Evolutionary conservation across 768 basidiomycete species (phyloP).

Genomic region (Ephemerocybe angulata): DNA sequence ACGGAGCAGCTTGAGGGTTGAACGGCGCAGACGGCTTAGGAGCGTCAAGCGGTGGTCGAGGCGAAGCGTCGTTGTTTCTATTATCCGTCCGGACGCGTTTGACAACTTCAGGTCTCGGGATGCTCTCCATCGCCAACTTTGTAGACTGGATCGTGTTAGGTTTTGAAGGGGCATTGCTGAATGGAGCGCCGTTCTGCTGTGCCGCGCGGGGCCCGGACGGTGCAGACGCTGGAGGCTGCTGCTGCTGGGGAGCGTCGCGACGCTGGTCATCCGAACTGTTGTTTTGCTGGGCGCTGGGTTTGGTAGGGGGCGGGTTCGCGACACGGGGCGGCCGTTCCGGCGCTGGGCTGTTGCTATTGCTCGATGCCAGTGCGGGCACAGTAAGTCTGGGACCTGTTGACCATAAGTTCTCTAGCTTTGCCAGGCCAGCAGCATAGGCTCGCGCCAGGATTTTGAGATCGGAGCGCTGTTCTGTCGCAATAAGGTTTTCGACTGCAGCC

Average conservation of each 20-base stretch:
- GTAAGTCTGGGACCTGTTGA: slow-evolving; percentile 23
- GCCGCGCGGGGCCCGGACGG: slow-evolving; percentile 57
- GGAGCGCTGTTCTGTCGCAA: slow-evolving; percentile 76
- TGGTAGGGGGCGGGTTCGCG: slow-evolving; percentile 26
- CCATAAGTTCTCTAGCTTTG: slow-evolving; percentile 68
- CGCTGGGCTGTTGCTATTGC: slow-evolving; percentile 26
- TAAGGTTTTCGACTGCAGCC: slow-evolving; percentile 57
- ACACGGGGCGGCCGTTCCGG: slow-evolving; percentile 36
- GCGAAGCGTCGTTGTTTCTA: slow-evolving; percentile 33
- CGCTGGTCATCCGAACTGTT: slow-evolving; percentile 28
- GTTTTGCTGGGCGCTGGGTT: slow-evolving; percentile 30
- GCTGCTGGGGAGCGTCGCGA: slow-evolving; percentile 25
- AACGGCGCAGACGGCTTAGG: too few species aligned
- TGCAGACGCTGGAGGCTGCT: slow-evolving; percentile 33
- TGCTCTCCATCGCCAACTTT: slow-evolving; percentile 66
- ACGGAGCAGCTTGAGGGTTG: too few species aligned
- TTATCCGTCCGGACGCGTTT: slow-evolving; percentile 50
- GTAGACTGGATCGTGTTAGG: slow-evolving; percentile 27
- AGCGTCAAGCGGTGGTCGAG: slow-evolving; percentile 24
- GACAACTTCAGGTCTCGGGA: slow-evolving; percentile 78
- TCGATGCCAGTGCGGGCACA: slow-evolving; percentile 28
- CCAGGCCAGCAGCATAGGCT: slow-evolving; percentile 76
- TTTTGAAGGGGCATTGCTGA: slow-evolving; percentile 1
- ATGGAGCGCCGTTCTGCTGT: slow-evolving; percentile 12
- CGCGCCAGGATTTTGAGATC: slow-evolving; percentile 77